These are phyloP conservation scores for Telopea speciosissima DNA, from an alignment of 177 flowering plant genomes.

Conservation along the genomic window DNA sequence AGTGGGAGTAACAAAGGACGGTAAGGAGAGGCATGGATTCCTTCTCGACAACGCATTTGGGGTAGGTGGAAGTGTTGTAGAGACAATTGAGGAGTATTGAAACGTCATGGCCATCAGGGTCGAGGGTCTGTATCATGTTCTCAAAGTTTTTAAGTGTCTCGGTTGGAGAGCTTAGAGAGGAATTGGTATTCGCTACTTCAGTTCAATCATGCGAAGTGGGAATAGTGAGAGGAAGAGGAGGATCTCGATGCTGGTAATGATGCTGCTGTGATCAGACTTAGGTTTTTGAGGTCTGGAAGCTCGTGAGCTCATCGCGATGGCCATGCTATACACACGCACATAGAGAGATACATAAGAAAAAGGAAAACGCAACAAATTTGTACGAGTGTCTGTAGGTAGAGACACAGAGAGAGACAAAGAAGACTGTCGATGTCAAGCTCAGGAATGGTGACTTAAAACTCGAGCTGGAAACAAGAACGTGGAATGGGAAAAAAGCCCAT, in stretches of 20 bases:
- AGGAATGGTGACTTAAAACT: too few species aligned
- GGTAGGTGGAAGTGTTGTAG: constrained; percentile 57
- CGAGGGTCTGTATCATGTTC: constrained; percentile 45
- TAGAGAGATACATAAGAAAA: not conserved
- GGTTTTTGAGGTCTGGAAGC: constrained; percentile 20
- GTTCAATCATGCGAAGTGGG: constrained; percentile 85
- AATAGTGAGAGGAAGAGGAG: constrained; percentile 45
- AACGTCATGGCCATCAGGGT: constrained; percentile 55
- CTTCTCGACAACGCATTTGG: constrained; percentile 72
- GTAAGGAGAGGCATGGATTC: constrained; percentile 64
- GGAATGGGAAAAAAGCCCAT: too few species aligned
- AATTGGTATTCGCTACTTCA: constrained; percentile 84
- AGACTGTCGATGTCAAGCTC: too few species aligned
- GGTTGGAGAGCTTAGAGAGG: constrained; percentile 82
- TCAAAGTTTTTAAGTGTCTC: constrained; percentile 88
- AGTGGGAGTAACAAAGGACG: constrained; percentile 39
- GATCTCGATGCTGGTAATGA: constrained; percentile 7
- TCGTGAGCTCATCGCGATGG: not conserved
- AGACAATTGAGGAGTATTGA: constrained; percentile 87
- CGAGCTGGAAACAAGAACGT: too few species aligned
- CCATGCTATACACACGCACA: too few species aligned
- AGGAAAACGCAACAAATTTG: too few species aligned
- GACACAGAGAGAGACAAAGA: too few species aligned
- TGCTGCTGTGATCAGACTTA: constrained; percentile 9
- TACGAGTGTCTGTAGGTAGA: too few species aligned